Percentiles rank a stretch among this genome's conserved stretches.
Evolutionary conservation across 2,329 filamentous ascomycete genomes (phyloP).

Genomic region (Davidsoniella eucalypti): DNA sequence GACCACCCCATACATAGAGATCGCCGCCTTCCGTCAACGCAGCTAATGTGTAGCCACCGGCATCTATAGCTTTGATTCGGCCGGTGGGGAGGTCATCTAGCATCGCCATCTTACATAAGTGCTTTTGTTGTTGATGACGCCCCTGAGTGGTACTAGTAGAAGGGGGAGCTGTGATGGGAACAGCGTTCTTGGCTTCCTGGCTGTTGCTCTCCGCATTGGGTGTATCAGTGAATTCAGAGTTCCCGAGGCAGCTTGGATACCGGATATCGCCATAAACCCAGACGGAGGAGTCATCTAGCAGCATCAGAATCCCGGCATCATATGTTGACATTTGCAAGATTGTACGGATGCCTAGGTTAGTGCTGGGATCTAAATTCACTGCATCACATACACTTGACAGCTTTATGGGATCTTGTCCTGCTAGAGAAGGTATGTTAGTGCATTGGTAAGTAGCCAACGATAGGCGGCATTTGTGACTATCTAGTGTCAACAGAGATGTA

Average conservation of each 20-base stretch:
- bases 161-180: background rate
- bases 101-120: too few relatives aligned
- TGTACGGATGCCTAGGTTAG: background rate
- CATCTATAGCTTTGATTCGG: constrained; percentile 34
- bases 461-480: too few relatives aligned
- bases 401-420: too few relatives aligned
- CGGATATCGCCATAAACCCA: constrained; percentile 42
- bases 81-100: constrained; percentile 30
- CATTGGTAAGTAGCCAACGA: too few relatives aligned
- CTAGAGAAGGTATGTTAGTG: too few relatives aligned
- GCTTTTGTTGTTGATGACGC: constrained; percentile 18
- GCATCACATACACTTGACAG: too few relatives aligned
- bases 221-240: constrained; percentile 18
- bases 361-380: background rate
- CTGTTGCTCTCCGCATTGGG: too few relatives aligned
- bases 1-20: constrained; percentile 44
- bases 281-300: constrained; percentile 28
- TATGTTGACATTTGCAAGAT: constrained; percentile 30
- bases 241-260: constrained; percentile 33
- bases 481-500: too few relatives aligned
- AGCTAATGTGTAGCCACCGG: constrained; percentile 39
- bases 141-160: background rate
- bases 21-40: constrained; percentile 41
- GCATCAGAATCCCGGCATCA: constrained; percentile 32
- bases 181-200: background rate